These are phyloP conservation scores for Fraxinus sp. DNA, from an alignment of 305 asterid species.

Conservation along the genomic window DNA sequence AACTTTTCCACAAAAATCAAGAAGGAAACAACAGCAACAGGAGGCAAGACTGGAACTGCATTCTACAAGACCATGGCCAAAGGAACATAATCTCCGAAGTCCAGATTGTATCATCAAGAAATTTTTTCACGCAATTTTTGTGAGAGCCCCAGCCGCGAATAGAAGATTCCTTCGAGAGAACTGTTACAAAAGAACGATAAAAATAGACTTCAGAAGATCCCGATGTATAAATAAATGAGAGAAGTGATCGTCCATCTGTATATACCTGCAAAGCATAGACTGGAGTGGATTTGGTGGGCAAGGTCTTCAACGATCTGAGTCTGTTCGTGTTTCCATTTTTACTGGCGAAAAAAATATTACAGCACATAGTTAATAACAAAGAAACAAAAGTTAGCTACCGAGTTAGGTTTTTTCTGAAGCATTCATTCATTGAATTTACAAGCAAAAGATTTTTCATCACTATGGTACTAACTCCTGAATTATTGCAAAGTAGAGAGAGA, in stretches of 20 bases:
- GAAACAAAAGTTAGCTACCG: neutral
- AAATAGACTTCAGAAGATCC: conserved; percentile 6
- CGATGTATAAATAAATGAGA: conserved; percentile 4
- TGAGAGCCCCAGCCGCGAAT: conserved; percentile 91
- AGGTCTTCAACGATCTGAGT: conserved; percentile 76
- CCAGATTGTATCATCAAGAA: neutral
- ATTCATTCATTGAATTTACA: neutral
- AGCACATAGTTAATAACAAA: neutral
- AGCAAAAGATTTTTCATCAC: neutral
- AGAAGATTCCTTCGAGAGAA: conserved; percentile 90
- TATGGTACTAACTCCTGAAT: neutral
- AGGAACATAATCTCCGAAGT: neutral
- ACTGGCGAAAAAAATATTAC: conserved; percentile 31
- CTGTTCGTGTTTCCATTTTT: conserved; percentile 63
- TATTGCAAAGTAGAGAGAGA: neutral
- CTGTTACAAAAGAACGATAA: conserved; percentile 39
- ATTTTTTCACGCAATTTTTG: conserved; percentile 32
- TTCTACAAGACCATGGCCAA: neutral
- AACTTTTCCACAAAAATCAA: neutral
- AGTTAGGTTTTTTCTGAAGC: neutral
- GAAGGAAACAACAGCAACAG: neutral
- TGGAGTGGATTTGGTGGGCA: conserved; percentile 86
- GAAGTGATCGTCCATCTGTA: neutral
- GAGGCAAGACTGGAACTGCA: neutral
- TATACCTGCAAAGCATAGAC: conserved; percentile 81